Evolutionary conservation across 768 basidiomycete species (phyloP).

Genomic region (Trametes maxima): DNA sequence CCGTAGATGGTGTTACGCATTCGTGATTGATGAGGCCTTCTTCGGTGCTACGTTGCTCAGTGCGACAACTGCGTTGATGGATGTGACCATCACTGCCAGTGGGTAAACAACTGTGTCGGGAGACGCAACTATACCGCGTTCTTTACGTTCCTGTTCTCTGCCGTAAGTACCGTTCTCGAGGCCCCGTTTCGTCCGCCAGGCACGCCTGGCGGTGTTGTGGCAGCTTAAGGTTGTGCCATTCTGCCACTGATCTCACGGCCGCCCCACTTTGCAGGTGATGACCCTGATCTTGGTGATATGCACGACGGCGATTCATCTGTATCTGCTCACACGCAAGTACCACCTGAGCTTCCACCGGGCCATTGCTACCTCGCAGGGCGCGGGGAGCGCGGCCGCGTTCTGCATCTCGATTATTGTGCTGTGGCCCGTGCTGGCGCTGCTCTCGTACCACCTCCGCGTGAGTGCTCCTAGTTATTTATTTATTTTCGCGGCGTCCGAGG

Average conservation of each 20-base stretch:
- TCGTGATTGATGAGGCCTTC: not conserved
- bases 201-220: conserved; percentile 12
- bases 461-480: conserved; percentile 32
- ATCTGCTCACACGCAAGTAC: conserved; percentile 57
- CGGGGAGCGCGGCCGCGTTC: conserved; percentile 84
- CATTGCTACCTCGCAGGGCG: conserved; percentile 45
- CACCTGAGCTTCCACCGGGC: conserved; percentile 51
- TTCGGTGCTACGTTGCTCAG: conserved; percentile 39
- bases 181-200: not conserved
- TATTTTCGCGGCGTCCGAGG: not conserved
- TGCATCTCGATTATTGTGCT: conserved; percentile 69
- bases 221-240: not conserved
- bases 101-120: conserved; percentile 96
- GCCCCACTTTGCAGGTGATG: conserved; percentile 51
- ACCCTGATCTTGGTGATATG: conserved; percentile 76
- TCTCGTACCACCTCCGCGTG: conserved; percentile 86
- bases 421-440: conserved; percentile 80
- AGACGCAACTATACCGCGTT: conserved; percentile 95
- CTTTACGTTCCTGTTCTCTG: conserved; percentile 76
- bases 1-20: not conserved
- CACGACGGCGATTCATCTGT: conserved; percentile 84
- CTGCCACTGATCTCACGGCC: conserved; percentile 20
- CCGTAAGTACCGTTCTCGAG: conserved; percentile 50
- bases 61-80: conserved; percentile 98
- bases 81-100: conserved; percentile 90